These are phyloP conservation scores for Amylostereum chailletii DNA, from an alignment of 1,284 basidiomycete species.

Conservation along the genomic window DNA sequence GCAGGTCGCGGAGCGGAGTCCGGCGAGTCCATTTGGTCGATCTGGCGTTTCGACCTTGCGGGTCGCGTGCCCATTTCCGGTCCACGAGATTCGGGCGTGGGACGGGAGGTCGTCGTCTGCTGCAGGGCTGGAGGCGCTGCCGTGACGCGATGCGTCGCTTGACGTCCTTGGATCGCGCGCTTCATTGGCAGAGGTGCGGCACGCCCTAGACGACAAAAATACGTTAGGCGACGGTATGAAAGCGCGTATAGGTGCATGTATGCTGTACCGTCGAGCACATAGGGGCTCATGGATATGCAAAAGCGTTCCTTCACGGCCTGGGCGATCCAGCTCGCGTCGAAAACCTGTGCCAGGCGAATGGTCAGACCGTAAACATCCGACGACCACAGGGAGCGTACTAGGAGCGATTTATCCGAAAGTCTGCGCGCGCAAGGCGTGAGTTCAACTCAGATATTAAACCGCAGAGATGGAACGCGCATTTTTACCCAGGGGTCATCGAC, in stretches of 20 bases:
- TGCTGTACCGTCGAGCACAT: conserved; percentile 8
- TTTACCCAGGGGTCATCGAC: conserved; percentile 8
- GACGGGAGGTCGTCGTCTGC: no score
- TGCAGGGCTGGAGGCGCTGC: no score
- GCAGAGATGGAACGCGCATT: conserved; percentile 2
- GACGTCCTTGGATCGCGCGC: no score
- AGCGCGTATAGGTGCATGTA: neutral
- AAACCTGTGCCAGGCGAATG: conserved; percentile 3
- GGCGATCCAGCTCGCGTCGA: conserved; percentile 10
- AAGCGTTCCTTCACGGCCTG: conserved; percentile 3
- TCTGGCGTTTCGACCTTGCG: no score
- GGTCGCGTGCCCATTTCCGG: no score
- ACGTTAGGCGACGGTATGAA: neutral
- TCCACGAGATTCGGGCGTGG: no score
- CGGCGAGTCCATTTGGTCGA: no score
- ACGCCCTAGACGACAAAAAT: no score
- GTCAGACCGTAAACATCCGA: neutral
- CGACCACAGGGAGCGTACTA: conserved; percentile 4
- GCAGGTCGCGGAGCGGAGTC: no score
- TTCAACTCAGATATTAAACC: neutral
- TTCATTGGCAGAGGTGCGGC: no score
- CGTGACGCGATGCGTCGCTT: no score
- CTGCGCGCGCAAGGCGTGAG: neutral
- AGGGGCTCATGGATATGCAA: conserved; percentile 2
- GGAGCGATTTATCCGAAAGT: conserved; percentile 4